A percentile compares a stretch with the other conserved stretches of the same genome.
These are phyloP conservation scores for Didymella glomerata DNA, from an alignment of 2,329 filamentous ascomycete genomes.

Conservation along the genomic window DNA sequence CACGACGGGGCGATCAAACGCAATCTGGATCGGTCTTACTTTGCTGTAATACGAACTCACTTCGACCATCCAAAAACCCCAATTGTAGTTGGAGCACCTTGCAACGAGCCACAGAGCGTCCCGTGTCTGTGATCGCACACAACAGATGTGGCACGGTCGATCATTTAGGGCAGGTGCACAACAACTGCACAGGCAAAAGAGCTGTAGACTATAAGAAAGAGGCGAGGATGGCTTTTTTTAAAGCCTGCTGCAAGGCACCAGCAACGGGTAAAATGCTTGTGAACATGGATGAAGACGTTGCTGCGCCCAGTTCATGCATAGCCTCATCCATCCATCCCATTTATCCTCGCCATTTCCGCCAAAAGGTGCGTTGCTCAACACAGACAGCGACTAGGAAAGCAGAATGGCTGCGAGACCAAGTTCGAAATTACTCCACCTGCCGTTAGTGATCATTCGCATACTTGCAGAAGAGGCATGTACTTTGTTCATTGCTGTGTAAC, in stretches of 20 bases:
- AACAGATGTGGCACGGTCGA: background rate
- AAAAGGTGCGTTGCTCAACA: background rate
- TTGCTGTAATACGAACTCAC: background rate
- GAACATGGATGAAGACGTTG: background rate
- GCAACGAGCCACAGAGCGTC: background rate
- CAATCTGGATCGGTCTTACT: background rate
- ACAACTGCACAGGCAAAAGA: background rate
- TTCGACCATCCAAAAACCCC: background rate
- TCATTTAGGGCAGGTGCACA: background rate
- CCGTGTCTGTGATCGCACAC: background rate
- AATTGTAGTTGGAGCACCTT: background rate
- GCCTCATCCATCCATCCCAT: background rate
- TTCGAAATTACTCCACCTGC: background rate
- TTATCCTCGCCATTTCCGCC: background rate
- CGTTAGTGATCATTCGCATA: too few species aligned
- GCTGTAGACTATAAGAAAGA: background rate
- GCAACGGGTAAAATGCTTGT: background rate
- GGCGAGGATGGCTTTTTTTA: background rate
- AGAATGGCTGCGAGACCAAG: background rate
- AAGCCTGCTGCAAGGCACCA: background rate
- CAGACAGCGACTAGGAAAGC: background rate
- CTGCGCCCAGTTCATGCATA: background rate
- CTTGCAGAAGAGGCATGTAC: too few species aligned
- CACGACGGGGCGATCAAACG: conserved; percentile 9
- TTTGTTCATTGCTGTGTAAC: too few species aligned